Percentiles rank a stretch among this genome's conserved stretches.
Conservation (phyloP, 352 stramenopile genomes). For the Phytophthora cactorum region DNA sequence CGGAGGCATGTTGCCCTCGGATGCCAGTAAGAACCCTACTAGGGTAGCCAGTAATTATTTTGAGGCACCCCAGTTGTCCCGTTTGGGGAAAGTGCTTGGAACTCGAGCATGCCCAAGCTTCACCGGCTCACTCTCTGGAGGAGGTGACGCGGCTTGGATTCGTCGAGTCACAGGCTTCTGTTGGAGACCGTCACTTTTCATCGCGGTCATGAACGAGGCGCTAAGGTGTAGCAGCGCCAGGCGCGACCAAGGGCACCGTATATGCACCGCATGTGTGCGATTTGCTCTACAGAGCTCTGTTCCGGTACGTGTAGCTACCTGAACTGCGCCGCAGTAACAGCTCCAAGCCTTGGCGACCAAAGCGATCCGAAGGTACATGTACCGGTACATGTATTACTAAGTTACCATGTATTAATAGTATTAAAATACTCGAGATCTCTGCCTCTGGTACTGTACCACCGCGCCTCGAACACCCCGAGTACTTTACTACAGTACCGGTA, state of each 20-base stretch:
- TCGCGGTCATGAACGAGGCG: background rate
- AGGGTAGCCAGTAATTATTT: background rate
- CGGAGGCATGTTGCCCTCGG: no score
- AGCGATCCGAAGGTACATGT: no score
- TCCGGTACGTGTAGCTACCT: no score
- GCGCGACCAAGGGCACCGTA: background rate
- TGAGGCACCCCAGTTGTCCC: background rate
- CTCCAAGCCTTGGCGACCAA: no score
- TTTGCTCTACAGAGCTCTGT: background rate
- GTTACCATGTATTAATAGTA: no score
- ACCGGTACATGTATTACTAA: no score
- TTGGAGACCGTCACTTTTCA: slow-evolving; percentile 3
- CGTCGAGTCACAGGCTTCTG: background rate
- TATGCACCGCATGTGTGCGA: background rate
- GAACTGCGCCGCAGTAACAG: background rate
- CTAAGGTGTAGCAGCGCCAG: background rate
- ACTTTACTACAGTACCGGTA: no score
- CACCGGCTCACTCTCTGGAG: background rate
- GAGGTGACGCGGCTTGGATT: background rate
- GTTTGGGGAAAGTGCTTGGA: background rate
- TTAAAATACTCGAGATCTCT: no score
- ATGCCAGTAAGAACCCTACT: no score
- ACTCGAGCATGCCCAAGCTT: background rate
- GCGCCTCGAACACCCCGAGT: no score
- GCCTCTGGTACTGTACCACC: no score